Evolutionary conservation across 495 filamentous ascomycete species (phyloP).

Genomic region (Lophium mytilinum): DNA sequence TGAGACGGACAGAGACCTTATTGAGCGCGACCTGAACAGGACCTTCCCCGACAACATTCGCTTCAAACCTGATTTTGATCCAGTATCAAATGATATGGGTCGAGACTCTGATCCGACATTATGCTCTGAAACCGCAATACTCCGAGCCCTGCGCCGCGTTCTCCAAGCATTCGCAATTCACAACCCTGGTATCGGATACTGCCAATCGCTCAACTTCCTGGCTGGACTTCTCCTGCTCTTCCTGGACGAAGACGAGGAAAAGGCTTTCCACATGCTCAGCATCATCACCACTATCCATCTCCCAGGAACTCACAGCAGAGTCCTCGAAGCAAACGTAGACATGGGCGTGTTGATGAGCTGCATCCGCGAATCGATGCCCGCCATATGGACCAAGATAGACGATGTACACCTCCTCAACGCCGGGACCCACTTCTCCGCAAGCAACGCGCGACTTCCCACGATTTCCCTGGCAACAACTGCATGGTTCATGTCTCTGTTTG

Average conservation of each 20-base stretch:
- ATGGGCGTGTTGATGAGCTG: conserved; percentile 86
- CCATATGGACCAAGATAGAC: conserved; percentile 82
- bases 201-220: conserved; percentile 93
- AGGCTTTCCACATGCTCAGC: conserved; percentile 88
- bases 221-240: conserved; percentile 94
- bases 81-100: conserved; percentile 21
- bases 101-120: background rate
- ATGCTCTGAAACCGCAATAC: conserved; percentile 62
- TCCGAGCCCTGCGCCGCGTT: conserved; percentile 73
- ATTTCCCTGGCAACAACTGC: conserved; percentile 88
- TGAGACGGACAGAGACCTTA: conserved; percentile 74
- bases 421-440: conserved; percentile 21
- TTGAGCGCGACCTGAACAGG: conserved; percentile 89
- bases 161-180: conserved; percentile 84
- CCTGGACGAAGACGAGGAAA: conserved; percentile 67
- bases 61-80: conserved; percentile 65
- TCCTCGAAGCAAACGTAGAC: conserved; percentile 88
- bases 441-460: conserved; percentile 60
- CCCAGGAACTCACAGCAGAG: conserved; percentile 87
- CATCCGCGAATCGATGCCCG: conserved; percentile 73
- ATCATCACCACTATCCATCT: conserved; percentile 84
- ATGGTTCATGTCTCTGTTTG: conserved; percentile 99
- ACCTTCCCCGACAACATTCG: conserved; percentile 93
- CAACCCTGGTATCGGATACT: conserved; percentile 86
- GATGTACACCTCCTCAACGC: conserved; percentile 52